Base-by-base conservation (phyloP, 2,329 filamentous ascomycete species). In the Claviceps arundinis region DNA sequence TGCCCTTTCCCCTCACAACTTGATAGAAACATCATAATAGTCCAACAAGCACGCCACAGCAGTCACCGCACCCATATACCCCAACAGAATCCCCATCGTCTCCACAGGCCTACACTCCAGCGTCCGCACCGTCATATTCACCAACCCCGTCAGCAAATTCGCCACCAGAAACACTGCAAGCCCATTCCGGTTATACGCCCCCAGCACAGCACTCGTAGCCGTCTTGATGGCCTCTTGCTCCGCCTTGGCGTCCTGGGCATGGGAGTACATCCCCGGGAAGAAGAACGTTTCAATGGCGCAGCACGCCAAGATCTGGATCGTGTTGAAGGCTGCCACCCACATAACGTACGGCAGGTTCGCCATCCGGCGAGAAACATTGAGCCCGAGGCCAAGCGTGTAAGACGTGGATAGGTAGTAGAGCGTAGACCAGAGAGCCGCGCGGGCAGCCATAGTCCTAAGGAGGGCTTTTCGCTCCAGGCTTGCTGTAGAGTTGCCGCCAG, bases 331-430 rank as follows among this genome's bases (percentile, higher is more conserved):
- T n/a, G 83, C 78, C 7, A 95, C 85, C 89, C 91, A 97, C 45
- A 95, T 73, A 44, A 97, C 78, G 65, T 98, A 98, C 0, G 93
- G 89, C 56, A 96, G 75, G 62, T 98, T 98, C 8, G 91, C 93
- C 53, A 97, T 73, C 1, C 93, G 84, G 19, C 93, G 84, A 5
- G 93, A 97, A 7, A 96, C 89, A 14, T 75, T 75, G 30, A 95
- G 73, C 6, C 81, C 81, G 37, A 89, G 75, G 5, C 89, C 89
- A 57, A 85, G 84, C 11, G 68, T 70, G 62, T 84, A 84, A 59
- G 76, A 78, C 1, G 85, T 89, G 37, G 80, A 77, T 26, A 89
- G 60, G 49, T 78, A 72, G 68, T 89, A 95, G 13, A 95, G 71
- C 0, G 71, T 68, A 2, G 73, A 75, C 88, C 89, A 96, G 48